Percentiles rank a stretch among this genome's conserved stretches.
Conservation (phyloP, 176 grass and related monocot genomes). For the Metroxylon sagu region DNA sequence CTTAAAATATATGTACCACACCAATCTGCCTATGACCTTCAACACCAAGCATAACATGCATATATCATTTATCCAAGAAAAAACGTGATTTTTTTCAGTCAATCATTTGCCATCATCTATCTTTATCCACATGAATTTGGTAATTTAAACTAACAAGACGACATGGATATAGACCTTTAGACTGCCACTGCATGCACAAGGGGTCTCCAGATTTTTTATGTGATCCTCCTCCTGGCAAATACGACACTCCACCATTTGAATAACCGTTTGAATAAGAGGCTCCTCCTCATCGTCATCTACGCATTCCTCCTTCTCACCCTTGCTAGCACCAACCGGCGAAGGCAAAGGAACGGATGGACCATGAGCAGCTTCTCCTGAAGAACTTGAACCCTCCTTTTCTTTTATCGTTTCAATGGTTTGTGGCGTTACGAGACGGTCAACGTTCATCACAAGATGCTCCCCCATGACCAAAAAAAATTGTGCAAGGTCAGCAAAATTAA, state of each 20-base stretch:
- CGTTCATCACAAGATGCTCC: slow-evolving; percentile 39
- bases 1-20: no score
- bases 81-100: neutral
- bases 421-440: slow-evolving; percentile 35
- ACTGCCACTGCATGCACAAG: slow-evolving; percentile 74
- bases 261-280: slow-evolving; percentile 53
- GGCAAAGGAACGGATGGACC: slow-evolving; percentile 14
- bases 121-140: slow-evolving; percentile 1
- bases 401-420: slow-evolving; percentile 20
- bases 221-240: slow-evolving; percentile 86
- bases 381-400: slow-evolving; percentile 19
- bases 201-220: slow-evolving; percentile 67
- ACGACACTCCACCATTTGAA: slow-evolving; percentile 64
- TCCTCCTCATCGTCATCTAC: slow-evolving; percentile 51
- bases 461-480: slow-evolving; percentile 32
- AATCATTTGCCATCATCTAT: slow-evolving; percentile 6
- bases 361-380: slow-evolving; percentile 21
- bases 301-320: slow-evolving; percentile 16
- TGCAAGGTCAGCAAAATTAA: no score
- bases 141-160: slow-evolving; percentile 7
- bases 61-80: no score
- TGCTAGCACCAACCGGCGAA: slow-evolving; percentile 14
- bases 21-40: no score
- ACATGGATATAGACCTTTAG: slow-evolving; percentile 47
- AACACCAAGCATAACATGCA: no score